Conservation (phyloP, 2,329 filamentous ascomycete species). For the Davidsoniella virescens region DNA sequence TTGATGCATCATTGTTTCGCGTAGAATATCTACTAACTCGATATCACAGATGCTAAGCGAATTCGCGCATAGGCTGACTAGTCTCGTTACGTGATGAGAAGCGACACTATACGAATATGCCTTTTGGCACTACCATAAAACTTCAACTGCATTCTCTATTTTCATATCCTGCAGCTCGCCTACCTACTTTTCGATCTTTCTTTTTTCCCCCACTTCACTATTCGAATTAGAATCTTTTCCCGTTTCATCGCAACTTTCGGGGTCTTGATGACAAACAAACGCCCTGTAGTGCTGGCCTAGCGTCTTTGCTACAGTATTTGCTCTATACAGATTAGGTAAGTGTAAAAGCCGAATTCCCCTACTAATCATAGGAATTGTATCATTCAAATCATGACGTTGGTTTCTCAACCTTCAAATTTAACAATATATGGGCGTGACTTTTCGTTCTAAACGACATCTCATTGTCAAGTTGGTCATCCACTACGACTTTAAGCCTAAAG, state of each 20-base stretch:
- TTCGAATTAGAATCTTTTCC: no score
- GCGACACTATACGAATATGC: not conserved
- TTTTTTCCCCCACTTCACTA: not conserved
- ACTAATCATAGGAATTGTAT: not conserved
- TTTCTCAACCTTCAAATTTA: no score
- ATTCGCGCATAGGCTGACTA: not conserved
- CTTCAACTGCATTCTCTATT: not conserved
- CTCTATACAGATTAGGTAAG: not conserved
- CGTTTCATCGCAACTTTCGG: no score
- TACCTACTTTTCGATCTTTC: not conserved
- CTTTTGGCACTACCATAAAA: not conserved
- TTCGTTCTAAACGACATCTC: no score
- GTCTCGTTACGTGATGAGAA: not conserved
- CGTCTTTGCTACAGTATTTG: no score
- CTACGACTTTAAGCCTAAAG: no score
- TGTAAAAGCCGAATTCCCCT: not conserved
- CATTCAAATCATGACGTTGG: not conserved
- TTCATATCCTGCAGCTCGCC: not conserved
- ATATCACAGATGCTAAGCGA: slow-evolving; percentile 6
- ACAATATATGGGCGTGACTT: no score
- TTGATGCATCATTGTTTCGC: not conserved
- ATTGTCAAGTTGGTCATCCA: no score
- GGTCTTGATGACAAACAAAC: no score
- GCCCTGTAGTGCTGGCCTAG: no score
- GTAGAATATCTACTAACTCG: not conserved